Evolutionary conservation across 495 filamentous ascomycete species (phyloP).

Genomic region (Tuber aestivum): DNA sequence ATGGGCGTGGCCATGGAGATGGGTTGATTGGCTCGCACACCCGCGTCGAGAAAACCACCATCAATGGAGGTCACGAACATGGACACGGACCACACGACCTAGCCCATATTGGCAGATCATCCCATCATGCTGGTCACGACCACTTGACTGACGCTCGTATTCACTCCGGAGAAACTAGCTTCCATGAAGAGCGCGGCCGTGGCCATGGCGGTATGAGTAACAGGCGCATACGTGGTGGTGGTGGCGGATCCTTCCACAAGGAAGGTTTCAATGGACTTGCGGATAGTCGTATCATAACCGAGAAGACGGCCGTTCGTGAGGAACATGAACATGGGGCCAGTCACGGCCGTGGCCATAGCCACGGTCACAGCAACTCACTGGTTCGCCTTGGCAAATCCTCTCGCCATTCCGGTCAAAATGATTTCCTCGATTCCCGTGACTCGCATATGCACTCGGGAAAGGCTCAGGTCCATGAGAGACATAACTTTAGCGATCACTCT

Average conservation of each 20-base stretch:
- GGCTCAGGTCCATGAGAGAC: not conserved
- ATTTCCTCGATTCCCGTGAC: not conserved
- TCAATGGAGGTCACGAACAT: slow-evolving; percentile 24
- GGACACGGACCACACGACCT: slow-evolving; percentile 9
- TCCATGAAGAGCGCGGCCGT: slow-evolving; percentile 19
- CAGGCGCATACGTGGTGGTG: slow-evolving; percentile 9
- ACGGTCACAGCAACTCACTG: slow-evolving; percentile 21
- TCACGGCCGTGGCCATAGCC: slow-evolving; percentile 16
- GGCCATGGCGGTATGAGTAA: slow-evolving; percentile 19
- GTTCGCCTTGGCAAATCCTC: slow-evolving; percentile 5
- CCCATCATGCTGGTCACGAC: slow-evolving; percentile 19
- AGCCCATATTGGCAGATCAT: slow-evolving; percentile 5
- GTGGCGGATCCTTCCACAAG: slow-evolving; percentile 10
- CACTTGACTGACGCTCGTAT: slow-evolving; percentile 22
- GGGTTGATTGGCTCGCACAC: slow-evolving; percentile 5
- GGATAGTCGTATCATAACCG: slow-evolving; percentile 20
- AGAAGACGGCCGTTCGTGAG: slow-evolving; percentile 8
- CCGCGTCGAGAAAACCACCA: slow-evolving; percentile 25
- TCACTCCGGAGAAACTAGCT: slow-evolving; percentile 22
- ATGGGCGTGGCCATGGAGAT: slow-evolving; percentile 17
- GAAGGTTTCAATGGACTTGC: slow-evolving; percentile 15
- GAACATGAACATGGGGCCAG: slow-evolving; percentile 9
- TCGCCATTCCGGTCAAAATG: not conserved
- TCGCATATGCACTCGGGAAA: not conserved
- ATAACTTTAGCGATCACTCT: not conserved